phyloP scores from a whole-genome alignment of 2,329 filamentous ascomycete species.

The Venturiaceae sp. region DNA sequence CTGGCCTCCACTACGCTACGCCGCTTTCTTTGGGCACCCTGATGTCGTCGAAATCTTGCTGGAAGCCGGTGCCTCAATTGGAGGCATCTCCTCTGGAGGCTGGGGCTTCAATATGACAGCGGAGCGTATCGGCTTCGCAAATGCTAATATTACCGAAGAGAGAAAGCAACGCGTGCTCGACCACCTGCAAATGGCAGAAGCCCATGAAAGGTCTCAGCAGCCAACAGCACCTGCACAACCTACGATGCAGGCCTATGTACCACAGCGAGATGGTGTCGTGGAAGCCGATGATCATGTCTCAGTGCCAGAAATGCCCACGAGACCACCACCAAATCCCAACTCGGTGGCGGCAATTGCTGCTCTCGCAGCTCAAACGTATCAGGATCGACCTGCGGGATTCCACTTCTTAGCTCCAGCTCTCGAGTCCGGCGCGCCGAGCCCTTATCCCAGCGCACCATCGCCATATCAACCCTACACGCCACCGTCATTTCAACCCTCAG shows the following conservation, averaged over 20 bases:
- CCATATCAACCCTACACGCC: background rate
- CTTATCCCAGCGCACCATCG: background rate
- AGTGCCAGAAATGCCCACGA: constrained; percentile 1
- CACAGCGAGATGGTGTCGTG: background rate
- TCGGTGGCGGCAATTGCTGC: background rate
- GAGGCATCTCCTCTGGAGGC: constrained; percentile 7
- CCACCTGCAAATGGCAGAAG: background rate
- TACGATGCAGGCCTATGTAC: background rate
- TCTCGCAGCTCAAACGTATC: background rate
- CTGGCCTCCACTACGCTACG: constrained; percentile 28
- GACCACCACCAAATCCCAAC: background rate
- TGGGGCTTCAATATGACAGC: constrained; percentile 10
- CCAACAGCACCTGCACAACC: background rate
- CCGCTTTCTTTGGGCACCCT: constrained; percentile 26
- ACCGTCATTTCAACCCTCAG: background rate
- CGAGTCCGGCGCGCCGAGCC: background rate
- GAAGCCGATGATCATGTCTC: background rate
- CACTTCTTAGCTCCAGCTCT: background rate
- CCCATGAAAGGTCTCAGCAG: background rate
- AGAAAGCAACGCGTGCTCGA: background rate
- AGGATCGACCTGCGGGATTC: background rate
- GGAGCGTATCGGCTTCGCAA: constrained; percentile 10
- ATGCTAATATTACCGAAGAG: background rate
- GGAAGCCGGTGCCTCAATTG: constrained; percentile 12
- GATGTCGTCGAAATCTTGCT: constrained; percentile 25